These are phyloP conservation scores for Erysimum pusillum DNA, from an alignment of 441 rosid genomes.

Conservation along the genomic window DNA sequence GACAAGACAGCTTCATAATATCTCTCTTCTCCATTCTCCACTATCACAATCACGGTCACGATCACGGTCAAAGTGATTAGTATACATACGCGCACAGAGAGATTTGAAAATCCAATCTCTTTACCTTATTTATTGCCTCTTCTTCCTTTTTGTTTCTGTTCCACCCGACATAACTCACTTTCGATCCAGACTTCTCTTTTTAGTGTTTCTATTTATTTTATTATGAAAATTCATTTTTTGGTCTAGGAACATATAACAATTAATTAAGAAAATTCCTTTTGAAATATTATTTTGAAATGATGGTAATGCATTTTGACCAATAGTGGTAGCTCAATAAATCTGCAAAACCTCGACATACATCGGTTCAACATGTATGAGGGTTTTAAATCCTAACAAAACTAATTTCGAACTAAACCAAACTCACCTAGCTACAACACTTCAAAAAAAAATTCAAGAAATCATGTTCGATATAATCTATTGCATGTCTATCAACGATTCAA, in stretches of 20 bases:
- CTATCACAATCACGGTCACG: constrained; percentile 44
- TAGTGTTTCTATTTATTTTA: constrained; percentile 15
- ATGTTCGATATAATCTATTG: background rate
- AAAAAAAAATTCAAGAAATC: background rate
- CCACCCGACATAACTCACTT: constrained; percentile 40
- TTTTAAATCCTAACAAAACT: background rate
- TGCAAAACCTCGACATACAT: constrained; percentile 3
- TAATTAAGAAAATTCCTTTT: constrained; percentile 1
- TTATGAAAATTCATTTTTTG: background rate
- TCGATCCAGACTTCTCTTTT: constrained; percentile 26
- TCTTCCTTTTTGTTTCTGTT: constrained; percentile 46
- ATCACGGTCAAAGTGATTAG: constrained; percentile 42
- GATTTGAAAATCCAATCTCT: constrained; percentile 43
- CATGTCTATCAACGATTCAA: background rate
- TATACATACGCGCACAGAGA: constrained; percentile 20
- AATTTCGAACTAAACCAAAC: background rate
- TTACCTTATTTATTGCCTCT: constrained; percentile 39
- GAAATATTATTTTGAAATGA: background rate
- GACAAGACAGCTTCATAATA: constrained; percentile 45
- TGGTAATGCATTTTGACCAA: background rate
- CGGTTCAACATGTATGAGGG: background rate
- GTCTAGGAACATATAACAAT: background rate
- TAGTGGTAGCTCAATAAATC: background rate
- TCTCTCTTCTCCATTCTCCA: constrained; percentile 35
- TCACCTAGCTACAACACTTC: background rate